These are phyloP conservation scores for Rhodotorula sp. DNA, from an alignment of 1,284 basidiomycete genomes.

Conservation along the genomic window DNA sequence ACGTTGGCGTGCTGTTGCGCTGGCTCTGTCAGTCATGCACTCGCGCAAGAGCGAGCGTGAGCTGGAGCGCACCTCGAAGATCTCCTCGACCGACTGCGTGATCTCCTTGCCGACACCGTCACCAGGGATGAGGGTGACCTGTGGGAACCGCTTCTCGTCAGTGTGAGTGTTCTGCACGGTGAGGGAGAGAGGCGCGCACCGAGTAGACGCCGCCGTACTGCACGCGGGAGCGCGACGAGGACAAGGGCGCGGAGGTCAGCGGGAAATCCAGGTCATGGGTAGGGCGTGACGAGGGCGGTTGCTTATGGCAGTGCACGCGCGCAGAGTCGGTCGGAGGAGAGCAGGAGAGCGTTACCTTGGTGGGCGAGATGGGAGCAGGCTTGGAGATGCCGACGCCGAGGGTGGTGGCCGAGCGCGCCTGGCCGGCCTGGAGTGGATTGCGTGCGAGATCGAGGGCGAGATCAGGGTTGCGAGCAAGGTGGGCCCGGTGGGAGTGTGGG, in stretches of 20 bases:
- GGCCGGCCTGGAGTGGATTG: conserved; percentile 20
- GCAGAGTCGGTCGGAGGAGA: not conserved
- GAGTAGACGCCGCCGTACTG: conserved; percentile 63
- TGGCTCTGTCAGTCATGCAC: too few relatives aligned
- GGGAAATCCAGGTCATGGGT: too few relatives aligned
- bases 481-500: not conserved
- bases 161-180: too few relatives aligned
- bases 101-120: conserved; percentile 98
- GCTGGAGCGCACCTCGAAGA: conserved; percentile 67
- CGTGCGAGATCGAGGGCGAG: not conserved
- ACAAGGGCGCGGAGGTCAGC: too few relatives aligned
- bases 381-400: conserved; percentile 36
- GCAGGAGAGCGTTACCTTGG: too few relatives aligned
- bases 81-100: conserved; percentile 97
- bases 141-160: conserved; percentile 10
- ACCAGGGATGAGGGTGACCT: conserved; percentile 93
- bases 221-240: not conserved
- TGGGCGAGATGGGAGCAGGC: conserved; percentile 64
- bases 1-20: conserved; percentile 73
- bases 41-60: conserved; percentile 12
- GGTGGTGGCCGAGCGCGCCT: conserved; percentile 37
- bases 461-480: not conserved
- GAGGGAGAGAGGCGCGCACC: conserved; percentile 13
- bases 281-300: too few relatives aligned
- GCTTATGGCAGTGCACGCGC: too few relatives aligned